Percentiles rank a stretch among this genome's conserved stretches.
phyloP scores from a whole-genome alignment of 1,139 yeast species.

The Candida mesenterica region DNA sequence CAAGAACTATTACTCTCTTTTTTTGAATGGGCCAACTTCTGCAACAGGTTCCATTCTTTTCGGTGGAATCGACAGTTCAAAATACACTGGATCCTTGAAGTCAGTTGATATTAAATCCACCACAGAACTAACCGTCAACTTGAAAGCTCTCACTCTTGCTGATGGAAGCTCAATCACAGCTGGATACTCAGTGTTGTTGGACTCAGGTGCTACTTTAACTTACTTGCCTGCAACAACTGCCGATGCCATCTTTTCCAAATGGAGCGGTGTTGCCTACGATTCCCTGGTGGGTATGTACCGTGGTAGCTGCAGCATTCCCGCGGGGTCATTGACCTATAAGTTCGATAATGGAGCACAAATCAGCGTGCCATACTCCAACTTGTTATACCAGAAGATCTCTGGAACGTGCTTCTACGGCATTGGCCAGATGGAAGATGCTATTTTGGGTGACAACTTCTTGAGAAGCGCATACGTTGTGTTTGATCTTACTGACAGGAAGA shows the following conservation, averaged over 20 bases:
- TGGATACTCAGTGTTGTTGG: conserved; percentile 42
- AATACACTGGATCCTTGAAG: conserved; percentile 22
- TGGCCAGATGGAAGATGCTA: conserved; percentile 1
- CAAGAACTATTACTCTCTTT: conserved; percentile 22
- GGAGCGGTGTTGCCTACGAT: conserved; percentile 2
- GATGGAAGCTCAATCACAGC: conserved; percentile 6
- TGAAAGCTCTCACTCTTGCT: conserved; percentile 4
- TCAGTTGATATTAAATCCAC: conserved; percentile 2
- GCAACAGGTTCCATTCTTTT: conserved; percentile 24
- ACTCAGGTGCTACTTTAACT: conserved; percentile 66
- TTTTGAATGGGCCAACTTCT: conserved; percentile 15
- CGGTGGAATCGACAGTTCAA: conserved; percentile 31
- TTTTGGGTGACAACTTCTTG: conserved; percentile 32
- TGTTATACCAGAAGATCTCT: conserved; percentile 5
- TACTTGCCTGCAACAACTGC: conserved; percentile 46
- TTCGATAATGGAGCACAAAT: conserved; percentile 2
- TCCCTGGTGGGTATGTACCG: conserved; percentile 1
- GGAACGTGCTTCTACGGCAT: conserved; percentile 6
- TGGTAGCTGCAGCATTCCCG: conserved; percentile 2
- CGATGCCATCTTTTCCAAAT: conserved; percentile 29
- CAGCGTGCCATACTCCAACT: conserved; percentile 3
- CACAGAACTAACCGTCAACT: conserved; percentile 6
- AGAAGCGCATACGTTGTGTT: conserved; percentile 29
- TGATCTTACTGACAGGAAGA: conserved; percentile 24
- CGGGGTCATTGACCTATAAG: neutral